Conservation (phyloP, 805 yeast genomes). For the Vanderwaltozyma verrucispora region DNA sequence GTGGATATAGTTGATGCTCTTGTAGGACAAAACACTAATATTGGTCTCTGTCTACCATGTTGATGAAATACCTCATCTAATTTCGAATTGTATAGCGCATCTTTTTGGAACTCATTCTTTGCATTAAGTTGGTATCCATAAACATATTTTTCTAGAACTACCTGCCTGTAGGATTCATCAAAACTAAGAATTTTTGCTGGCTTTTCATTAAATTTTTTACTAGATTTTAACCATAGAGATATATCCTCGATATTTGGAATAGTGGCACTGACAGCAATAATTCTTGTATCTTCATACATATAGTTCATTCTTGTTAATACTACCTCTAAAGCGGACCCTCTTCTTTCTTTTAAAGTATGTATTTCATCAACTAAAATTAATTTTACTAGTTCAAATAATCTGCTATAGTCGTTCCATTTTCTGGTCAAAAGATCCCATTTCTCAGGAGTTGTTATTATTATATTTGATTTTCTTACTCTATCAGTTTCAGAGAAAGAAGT, state of each 20-base stretch:
- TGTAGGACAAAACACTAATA: conserved; percentile 44
- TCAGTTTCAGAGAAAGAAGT: conserved; percentile 37
- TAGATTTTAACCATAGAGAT: conserved; percentile 34
- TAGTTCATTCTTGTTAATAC: conserved; percentile 39
- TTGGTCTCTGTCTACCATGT: conserved; percentile 35
- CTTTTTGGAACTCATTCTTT: conserved; percentile 40
- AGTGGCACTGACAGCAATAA: conserved; percentile 43
- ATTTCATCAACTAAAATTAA: conserved; percentile 41
- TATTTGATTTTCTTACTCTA: conserved; percentile 36
- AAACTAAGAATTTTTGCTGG: conserved; percentile 32
- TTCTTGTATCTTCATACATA: conserved; percentile 29
- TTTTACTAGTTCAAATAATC: conserved; percentile 33
- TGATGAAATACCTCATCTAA: conserved; percentile 31
- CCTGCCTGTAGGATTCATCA: conserved; percentile 41
- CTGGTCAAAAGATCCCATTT: conserved; percentile 52
- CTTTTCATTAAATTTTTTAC: conserved; percentile 7
- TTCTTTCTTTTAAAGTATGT: conserved; percentile 35
- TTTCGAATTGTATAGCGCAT: conserved; percentile 34
- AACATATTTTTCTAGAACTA: conserved; percentile 33
- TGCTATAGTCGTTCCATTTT: conserved; percentile 36
- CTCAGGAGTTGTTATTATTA: conserved; percentile 52
- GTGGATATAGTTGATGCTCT: conserved; percentile 39
- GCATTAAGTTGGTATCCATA: conserved; percentile 32
- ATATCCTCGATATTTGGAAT: conserved; percentile 42
- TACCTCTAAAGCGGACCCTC: conserved; percentile 42